Conservation (phyloP, 2,329 filamentous ascomycete species). For the Xylariaceae sp. region DNA sequence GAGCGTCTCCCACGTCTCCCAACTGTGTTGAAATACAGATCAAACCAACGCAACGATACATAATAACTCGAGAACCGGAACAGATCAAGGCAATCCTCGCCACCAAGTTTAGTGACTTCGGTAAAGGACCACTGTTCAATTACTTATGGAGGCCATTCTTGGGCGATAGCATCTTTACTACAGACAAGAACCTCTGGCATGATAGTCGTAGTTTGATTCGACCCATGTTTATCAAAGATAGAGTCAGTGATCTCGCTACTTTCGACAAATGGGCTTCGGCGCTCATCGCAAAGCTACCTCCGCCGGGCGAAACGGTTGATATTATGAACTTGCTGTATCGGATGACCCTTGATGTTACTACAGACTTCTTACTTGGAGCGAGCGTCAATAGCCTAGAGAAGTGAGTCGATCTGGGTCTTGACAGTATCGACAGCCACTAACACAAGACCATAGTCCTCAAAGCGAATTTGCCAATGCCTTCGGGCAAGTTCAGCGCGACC, state of each 20-base stretch:
- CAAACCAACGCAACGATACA: conserved; percentile 33
- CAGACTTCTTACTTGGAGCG: conserved; percentile 65
- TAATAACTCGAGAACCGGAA: conserved; percentile 52
- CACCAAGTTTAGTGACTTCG: conserved; percentile 55
- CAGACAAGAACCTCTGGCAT: conserved; percentile 52
- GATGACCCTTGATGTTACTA: conserved; percentile 65
- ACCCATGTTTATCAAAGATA: conserved; percentile 50
- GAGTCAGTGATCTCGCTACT: conserved; percentile 49
- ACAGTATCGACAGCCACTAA: conserved; percentile 13
- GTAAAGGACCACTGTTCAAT: conserved; percentile 44
- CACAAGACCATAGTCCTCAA: conserved; percentile 39
- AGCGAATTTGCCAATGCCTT: conserved; percentile 68
- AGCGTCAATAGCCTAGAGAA: conserved; percentile 47
- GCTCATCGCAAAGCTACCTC: conserved; percentile 58
- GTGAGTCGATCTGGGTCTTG: conserved; percentile 22
- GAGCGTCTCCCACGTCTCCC: conserved; percentile 31
- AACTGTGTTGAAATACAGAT: conserved; percentile 38
- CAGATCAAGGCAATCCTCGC: conserved; percentile 58
- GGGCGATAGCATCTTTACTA: conserved; percentile 56
- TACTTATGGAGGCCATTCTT: conserved; percentile 45
- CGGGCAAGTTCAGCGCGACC: conserved; percentile 64
- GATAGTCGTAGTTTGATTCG: conserved; percentile 51
- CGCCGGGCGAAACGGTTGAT: conserved; percentile 53
- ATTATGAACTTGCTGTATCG: conserved; percentile 63
- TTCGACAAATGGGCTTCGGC: conserved; percentile 60